These are phyloP conservation scores for Odontarrhena argentea DNA, from an alignment of 345 rosid genomes.

Conservation along the genomic window DNA sequence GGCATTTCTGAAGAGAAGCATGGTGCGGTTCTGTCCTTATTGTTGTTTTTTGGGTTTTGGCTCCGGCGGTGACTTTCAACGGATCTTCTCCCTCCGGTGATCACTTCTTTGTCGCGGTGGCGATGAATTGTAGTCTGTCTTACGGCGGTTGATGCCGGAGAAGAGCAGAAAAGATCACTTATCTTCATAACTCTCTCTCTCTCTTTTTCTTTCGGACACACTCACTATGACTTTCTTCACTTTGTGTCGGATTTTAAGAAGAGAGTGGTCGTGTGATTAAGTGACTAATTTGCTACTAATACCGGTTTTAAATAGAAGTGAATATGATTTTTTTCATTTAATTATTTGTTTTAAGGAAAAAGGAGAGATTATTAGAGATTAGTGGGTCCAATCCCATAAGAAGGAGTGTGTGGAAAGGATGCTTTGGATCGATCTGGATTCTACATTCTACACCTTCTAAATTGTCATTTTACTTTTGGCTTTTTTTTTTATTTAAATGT, in stretches of 20 bases:
- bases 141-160: slow-evolving; percentile 84
- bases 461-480: slow-evolving; percentile 28
- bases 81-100: slow-evolving; percentile 48
- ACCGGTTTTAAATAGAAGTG: slow-evolving; percentile 32
- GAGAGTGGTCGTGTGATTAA: slow-evolving; percentile 28
- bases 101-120: slow-evolving; percentile 45
- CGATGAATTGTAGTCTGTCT: slow-evolving; percentile 50
- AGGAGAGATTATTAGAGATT: slow-evolving; percentile 10
- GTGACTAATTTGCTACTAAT: slow-evolving; percentile 18
- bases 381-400: slow-evolving; percentile 35
- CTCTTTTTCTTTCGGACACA: slow-evolving; percentile 24
- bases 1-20: slow-evolving; percentile 43
- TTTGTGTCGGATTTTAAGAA: slow-evolving; percentile 29
- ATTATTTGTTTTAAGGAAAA: background rate
- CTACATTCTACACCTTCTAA: slow-evolving; percentile 37
- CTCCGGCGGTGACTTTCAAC: slow-evolving; percentile 48
- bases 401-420: slow-evolving; percentile 43
- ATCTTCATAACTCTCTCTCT: slow-evolving; percentile 52
- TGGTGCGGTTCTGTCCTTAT: slow-evolving; percentile 50
- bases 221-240: slow-evolving; percentile 19
- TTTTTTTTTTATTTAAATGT: background rate
- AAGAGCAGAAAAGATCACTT: slow-evolving; percentile 72
- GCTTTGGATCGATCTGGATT: slow-evolving; percentile 33
- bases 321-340: background rate
- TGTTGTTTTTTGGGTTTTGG: slow-evolving; percentile 35